Evolutionary conservation across 176 grass and related monocot genomes (phyloP), one percentile per base, ranked within the genome.

Genomic region (Zoysia japonica): DNA sequence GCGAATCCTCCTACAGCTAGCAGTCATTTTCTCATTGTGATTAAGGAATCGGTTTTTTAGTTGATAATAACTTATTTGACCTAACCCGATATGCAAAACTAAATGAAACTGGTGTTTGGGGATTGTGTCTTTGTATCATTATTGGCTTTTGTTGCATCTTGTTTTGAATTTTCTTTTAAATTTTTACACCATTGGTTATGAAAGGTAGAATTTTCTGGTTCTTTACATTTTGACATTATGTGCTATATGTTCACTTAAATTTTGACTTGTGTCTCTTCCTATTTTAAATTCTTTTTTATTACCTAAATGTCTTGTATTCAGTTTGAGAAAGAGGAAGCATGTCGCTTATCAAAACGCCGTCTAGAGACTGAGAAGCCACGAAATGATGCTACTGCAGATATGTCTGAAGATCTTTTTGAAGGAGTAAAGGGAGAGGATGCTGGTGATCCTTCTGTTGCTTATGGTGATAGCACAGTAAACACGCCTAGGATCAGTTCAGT

Each of bases 331-430:
- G 89, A 87, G 52, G 92, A 91, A 87, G 84, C 86, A 46, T 77
- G 46, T 9, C 80, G 92, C 19, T 71, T 87, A 36, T 88, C 84
- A 50, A 94, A 94, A 77, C 86, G 78, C 15, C 86, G 84, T 46
- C 81, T 77, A 68, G 84, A 89, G 80, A 78, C 78, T 68, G 89
- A 94, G 75, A 91, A 78, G 76, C 77, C 70, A 54, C 81, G 74
- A 12, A 41, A 12, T 47, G 92, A 91, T 87, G 81, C 78, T 72
- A 82, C 86, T 80, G 74, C 89, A 79, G 92, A 94, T 85, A 94
- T 94, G 89, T 94, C 92, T 82, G 92, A 94, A 91, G 92, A 87
- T 74, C 86, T 94, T 43, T 94, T 90, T 79, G 86, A 94, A 87
- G 92, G 89, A 76, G 92, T 89, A 67, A 89, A 94, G 76, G 86